Conservation (phyloP, 1,139 yeast species). For the Yamadazyma triangularis region DNA sequence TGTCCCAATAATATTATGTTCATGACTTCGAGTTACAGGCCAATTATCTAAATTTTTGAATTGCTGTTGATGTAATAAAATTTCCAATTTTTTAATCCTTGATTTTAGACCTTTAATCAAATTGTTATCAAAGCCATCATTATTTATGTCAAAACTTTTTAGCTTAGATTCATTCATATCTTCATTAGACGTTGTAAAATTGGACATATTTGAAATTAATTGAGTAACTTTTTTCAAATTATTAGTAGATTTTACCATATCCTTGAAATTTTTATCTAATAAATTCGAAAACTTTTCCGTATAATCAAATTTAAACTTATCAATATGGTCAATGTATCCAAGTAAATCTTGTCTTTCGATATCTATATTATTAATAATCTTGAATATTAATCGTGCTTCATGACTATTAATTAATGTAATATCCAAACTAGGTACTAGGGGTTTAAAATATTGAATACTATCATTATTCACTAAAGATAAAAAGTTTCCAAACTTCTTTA, state of each 20-base stretch:
- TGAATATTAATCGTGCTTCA: constrained; percentile 14
- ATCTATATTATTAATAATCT: constrained; percentile 18
- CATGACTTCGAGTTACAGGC: constrained; percentile 36
- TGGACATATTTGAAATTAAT: constrained; percentile 29
- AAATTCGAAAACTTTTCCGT: constrained; percentile 27
- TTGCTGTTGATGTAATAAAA: constrained; percentile 63
- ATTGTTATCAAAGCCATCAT: constrained; percentile 30
- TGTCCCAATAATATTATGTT: constrained; percentile 1
- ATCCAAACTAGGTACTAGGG: constrained; percentile 36
- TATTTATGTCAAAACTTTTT: constrained; percentile 13
- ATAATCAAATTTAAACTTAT: constrained; percentile 18
- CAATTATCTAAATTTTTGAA: constrained; percentile 54
- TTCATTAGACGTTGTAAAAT: constrained; percentile 24
- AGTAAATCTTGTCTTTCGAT: constrained; percentile 41
- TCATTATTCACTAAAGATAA: constrained; percentile 27
- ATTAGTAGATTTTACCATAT: constrained; percentile 35
- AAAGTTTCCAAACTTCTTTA: constrained; percentile 51
- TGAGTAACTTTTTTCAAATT: constrained; percentile 37
- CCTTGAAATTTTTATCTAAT: constrained; percentile 45
- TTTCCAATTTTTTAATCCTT: constrained; percentile 62
- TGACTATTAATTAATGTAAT: constrained; percentile 28
- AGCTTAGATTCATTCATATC: constrained; percentile 12
- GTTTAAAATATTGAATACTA: constrained; percentile 9
- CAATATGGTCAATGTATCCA: constrained; percentile 28
- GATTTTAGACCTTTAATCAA: constrained; percentile 52